Evolutionary conservation across 495 filamentous ascomycete species (phyloP).

Genomic region (Recurvomyces mirabilis): DNA sequence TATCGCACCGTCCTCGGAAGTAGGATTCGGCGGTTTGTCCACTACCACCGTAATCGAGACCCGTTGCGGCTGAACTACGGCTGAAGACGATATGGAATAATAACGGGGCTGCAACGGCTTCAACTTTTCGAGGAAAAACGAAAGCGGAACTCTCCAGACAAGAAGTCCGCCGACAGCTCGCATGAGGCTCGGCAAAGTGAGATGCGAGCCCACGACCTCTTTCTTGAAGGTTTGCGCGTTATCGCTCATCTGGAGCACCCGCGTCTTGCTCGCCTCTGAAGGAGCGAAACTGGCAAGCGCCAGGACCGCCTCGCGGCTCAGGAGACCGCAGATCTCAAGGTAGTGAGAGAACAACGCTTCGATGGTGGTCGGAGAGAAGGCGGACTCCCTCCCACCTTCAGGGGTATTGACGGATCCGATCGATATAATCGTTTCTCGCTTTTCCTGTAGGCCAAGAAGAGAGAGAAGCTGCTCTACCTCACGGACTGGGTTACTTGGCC

Average conservation of each 20-base stretch:
- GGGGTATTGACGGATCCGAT: conserved; percentile 31
- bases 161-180: too few species aligned
- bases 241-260: conserved; percentile 27
- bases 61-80: conserved; percentile 34
- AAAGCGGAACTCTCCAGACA: too few species aligned
- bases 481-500: conserved; percentile 17
- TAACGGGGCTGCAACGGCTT: conserved; percentile 37
- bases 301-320: too few species aligned
- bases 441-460: conserved; percentile 2
- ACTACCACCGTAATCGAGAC: conserved; percentile 38
- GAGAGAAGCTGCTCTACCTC: conserved; percentile 4
- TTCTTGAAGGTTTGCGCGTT: too few species aligned
- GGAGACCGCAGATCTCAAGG: conserved; percentile 44
- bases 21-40: too few species aligned
- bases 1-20: too few species aligned
- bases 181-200: too few species aligned
- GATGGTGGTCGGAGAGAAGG: conserved; percentile 35
- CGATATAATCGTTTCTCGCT: conserved; percentile 18
- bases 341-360: conserved; percentile 37
- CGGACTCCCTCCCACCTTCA: too few species aligned
- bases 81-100: conserved; percentile 46
- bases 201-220: too few species aligned
- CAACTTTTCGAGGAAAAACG: conserved; percentile 37
- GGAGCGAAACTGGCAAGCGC: conserved; percentile 39
- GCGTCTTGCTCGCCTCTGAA: conserved; percentile 29